Evolutionary conservation across 179 eudicot species (phyloP), one percentile per base, ranked within the genome.

Genomic region (Corrigiola litoralis): DNA sequence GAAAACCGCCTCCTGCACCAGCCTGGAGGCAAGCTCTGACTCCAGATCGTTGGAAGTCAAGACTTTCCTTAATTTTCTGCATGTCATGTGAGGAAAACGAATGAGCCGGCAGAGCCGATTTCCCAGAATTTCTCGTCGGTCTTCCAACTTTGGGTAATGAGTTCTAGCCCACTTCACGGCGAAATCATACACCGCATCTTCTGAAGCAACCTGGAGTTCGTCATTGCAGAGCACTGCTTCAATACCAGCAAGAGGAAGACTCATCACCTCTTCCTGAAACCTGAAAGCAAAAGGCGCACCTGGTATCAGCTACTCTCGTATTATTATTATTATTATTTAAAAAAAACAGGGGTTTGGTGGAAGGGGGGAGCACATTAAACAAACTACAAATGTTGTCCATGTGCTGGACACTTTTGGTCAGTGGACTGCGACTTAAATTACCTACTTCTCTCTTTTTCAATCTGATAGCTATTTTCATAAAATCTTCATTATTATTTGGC

Each of bases 21-120:
- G 69, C 79, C 77, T 88, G 20, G 84, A 69, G n/a, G 92, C 79
- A 13, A 84, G 59, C 4, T 85, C 82, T 1, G 74, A 61, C 44
- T 88, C 77, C 46, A 88, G 74, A 40, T 88, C 97, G 13, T 54
- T 71, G 77, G 94, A 85, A 0, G 76, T 50, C 36, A 86, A 63
- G 50, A 86, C 85, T 75, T 87, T 87, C 60, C 68, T 76, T 41
- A 89, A 76, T 69, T 83, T 86, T 65, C 87, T 66, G 71, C 81
- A 66, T 3, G 86, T 81, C 96, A 91, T 78, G 80, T 82, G 77
- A 4, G 91, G 88, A 72, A 89, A 92, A 45, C 95, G 96, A 52
- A 92, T 79, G 51, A 77, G 72, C 14, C 78, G 79, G 48, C 72
- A 64, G 4, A 91, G 81, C 5, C 79, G 85, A 2, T 75, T 55